phyloP scores from a whole-genome alignment of 306 rosid genomes.

The Gynostemma pentaphyllum region DNA sequence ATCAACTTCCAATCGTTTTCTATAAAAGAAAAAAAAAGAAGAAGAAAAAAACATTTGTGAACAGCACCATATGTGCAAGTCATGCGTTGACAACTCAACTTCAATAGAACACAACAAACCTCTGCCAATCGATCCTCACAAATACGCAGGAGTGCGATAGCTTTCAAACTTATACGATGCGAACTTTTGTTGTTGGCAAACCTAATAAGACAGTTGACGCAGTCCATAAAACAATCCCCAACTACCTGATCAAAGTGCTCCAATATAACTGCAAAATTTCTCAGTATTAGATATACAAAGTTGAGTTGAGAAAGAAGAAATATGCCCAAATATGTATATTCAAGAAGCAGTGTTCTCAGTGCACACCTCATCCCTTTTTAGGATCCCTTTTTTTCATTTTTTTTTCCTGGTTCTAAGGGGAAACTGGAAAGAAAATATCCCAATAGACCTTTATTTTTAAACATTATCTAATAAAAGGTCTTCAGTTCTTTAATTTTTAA shows the following conservation, averaged over 20 bases:
- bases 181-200: constrained; percentile 90
- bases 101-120: constrained; percentile 46
- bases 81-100: background rate
- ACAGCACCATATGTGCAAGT: background rate
- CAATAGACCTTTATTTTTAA: too few relatives aligned
- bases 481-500: too few relatives aligned
- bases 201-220: constrained; percentile 96
- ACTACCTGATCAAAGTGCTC: constrained; percentile 99
- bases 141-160: constrained; percentile 96
- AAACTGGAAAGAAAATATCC: too few relatives aligned
- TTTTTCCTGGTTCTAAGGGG: too few relatives aligned
- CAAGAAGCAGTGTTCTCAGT: too few relatives aligned
- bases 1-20: too few relatives aligned
- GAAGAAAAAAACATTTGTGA: background rate
- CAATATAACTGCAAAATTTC: constrained; percentile 78
- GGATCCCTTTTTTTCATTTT: too few relatives aligned
- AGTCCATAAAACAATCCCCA: constrained; percentile 99
- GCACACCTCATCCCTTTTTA: too few relatives aligned
- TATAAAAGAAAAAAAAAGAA: too few relatives aligned
- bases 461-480: too few relatives aligned
- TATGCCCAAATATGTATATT: constrained; percentile 4
- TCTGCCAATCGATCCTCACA: constrained; percentile 99
- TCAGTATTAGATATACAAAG: constrained; percentile 32
- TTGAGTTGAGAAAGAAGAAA: background rate
- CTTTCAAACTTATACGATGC: constrained; percentile 96